Evolutionary conservation across 2,329 filamentous ascomycete species (phyloP), one percentile per base, ranked within the genome.

Genomic region (Clarireedia paspali): DNA sequence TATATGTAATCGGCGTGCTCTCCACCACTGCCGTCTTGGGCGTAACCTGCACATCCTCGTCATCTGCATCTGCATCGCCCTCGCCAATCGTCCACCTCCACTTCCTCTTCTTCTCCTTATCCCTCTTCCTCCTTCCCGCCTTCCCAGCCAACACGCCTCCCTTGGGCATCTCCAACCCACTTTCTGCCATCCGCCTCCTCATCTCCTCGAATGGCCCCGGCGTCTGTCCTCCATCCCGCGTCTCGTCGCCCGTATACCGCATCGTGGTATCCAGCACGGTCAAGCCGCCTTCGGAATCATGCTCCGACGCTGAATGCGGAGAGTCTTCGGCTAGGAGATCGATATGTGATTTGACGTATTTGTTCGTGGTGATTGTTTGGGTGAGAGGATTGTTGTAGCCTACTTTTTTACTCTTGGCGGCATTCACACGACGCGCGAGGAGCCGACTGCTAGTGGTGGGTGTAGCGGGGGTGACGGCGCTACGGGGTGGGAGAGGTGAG

Each of bases 201-300:
- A 83, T 82, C 60, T 85, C 81, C 64, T 84, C 82, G 57, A 83
- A 83, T 0, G 83, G 81, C 0, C 81, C 81, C 0, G 83, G 82
- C 0, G 82, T 85, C 63, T 80, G 77, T 1, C 81, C 82, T 2
- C 82, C 82, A 62, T 85, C 81, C 52, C 77, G 75, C 0, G 78
- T 80, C 64, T 82, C 79, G 59, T 79, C 75, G 39, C 72, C 73
- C 0, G 75, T 75, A 63, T 81, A 81, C 10, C 77, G 74, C 68
- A 80, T 72, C 30, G 77, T 72, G 14, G 74, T 62, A 59, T 82
- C 79, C 15, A 82, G 69, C 2, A 73, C 67, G n/a, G 77, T 74
- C 1, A 71, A 67, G 40, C 70, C 71, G 36, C 70, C 71, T 24
- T 64, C 61, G 4, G 39, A 36, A 24, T 66, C 63, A 10, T 58